A percentile compares a stretch with the other conserved stretches of the same genome.
These are phyloP conservation scores for Daucus carota DNA, from an alignment of 129 eudicot species.

Conservation along the genomic window DH1_v3.0 NC_030389.2:9454501-9455000, in stretches of 20 bases:
- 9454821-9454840: not conserved
- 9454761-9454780: not conserved
- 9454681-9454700: not conserved
- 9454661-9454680: not conserved
- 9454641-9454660: not conserved
- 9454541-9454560: no score
- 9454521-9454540: no score
- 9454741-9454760: not conserved
- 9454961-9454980: slow-evolving; percentile 62
- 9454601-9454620: not conserved
- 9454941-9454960: slow-evolving; percentile 85
- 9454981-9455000: slow-evolving; percentile 39
- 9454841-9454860: not conserved
- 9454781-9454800: not conserved
- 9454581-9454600: no score
- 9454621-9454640: not conserved
- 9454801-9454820: not conserved
- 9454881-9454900: not conserved
- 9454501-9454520: no score
- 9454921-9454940: slow-evolving; percentile 72
- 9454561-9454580: no score
- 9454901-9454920: not conserved
- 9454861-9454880: slow-evolving; percentile 16
- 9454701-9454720: not conserved
- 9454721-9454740: not conserved